These are phyloP conservation scores for Luzula sylvatica DNA, from an alignment of 176 grass and related monocot species.

Conservation along the genomic window DNA sequence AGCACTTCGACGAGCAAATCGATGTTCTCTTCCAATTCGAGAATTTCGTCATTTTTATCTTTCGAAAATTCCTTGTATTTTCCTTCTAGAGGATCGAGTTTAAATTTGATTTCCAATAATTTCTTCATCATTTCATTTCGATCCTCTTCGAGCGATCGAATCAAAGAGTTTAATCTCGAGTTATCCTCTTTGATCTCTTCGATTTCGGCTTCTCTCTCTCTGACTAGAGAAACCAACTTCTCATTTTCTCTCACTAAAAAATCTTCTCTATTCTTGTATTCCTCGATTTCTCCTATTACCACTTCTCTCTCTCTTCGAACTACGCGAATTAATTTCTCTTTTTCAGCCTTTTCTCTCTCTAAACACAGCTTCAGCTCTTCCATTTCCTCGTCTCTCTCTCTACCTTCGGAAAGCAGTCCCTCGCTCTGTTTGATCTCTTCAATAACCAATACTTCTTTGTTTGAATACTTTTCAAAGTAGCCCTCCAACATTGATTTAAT, in stretches of 20 bases:
- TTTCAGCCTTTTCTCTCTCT: constrained; percentile 58
- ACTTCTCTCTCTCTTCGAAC: constrained; percentile 33
- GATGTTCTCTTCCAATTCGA: constrained; percentile 4
- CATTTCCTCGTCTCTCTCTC: constrained; percentile 34
- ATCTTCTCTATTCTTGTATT: constrained; percentile 30
- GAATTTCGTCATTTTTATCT: constrained; percentile 2
- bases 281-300: constrained; percentile 32
- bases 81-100: constrained; percentile 15
- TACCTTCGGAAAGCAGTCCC: constrained; percentile 32
- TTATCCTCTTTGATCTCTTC: constrained; percentile 22
- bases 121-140: constrained; percentile 19
- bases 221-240: constrained; percentile 22
- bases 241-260: constrained; percentile 32
- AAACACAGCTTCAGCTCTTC: constrained; percentile 41
- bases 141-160: constrained; percentile 15
- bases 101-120: constrained; percentile 22
- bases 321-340: constrained; percentile 26
- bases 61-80: constrained; percentile 10
- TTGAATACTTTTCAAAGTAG: constrained; percentile 28
- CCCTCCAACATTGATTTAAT: not conserved
- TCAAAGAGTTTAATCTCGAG: not conserved
- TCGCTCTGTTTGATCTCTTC: constrained; percentile 23
- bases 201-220: constrained; percentile 21
- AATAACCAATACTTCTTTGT: constrained; percentile 23
- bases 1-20: constrained; percentile 17